phyloP scores from a whole-genome alignment of 2,329 filamentous ascomycete species.

The Fragosphaeria purpurea region DNA sequence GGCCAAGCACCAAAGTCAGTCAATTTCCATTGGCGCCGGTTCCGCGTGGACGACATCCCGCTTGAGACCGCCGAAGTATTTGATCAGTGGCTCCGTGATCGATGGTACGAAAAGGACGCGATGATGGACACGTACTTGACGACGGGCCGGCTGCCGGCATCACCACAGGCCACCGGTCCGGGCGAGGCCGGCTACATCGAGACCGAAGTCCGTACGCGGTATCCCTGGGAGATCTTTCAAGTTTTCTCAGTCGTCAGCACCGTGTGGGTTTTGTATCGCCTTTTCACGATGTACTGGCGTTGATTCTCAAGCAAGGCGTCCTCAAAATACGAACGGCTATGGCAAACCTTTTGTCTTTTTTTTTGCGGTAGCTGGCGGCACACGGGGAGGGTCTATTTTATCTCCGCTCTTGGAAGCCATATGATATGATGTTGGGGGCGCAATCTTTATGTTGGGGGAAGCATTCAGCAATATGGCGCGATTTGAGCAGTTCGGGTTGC shows the following conservation, averaged over 20 bases:
- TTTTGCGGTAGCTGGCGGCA: too few species aligned
- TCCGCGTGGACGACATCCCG: slow-evolving; percentile 70
- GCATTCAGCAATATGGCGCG: too few species aligned
- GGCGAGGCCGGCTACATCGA: slow-evolving; percentile 36
- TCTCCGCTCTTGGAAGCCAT: too few species aligned
- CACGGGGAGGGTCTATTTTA: too few species aligned
- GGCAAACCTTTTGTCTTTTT: too few species aligned
- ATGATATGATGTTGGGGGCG: too few species aligned
- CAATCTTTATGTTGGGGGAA: too few species aligned
- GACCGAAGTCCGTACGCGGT: slow-evolving; percentile 45
- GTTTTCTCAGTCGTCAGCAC: slow-evolving; percentile 37
- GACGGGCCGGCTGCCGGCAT: slow-evolving; percentile 70
- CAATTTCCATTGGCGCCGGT: slow-evolving; percentile 93
- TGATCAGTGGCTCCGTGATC: slow-evolving; percentile 70
- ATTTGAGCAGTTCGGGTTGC: too few species aligned
- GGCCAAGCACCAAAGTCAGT: slow-evolving; percentile 87
- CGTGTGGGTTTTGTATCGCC: slow-evolving; percentile 6
- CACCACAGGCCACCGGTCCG: slow-evolving; percentile 32
- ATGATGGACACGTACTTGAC: slow-evolving; percentile 73
- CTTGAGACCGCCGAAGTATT: slow-evolving; percentile 65
- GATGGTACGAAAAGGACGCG: slow-evolving; percentile 89
- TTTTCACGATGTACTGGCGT: neutral
- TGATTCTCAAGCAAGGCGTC: too few species aligned
- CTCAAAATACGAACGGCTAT: too few species aligned
- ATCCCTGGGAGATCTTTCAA: slow-evolving; percentile 45